Evolutionary conservation across 805 yeast species (phyloP), one percentile per base, ranked within the genome.

Genomic region (Pichia ethanolica): DNA sequence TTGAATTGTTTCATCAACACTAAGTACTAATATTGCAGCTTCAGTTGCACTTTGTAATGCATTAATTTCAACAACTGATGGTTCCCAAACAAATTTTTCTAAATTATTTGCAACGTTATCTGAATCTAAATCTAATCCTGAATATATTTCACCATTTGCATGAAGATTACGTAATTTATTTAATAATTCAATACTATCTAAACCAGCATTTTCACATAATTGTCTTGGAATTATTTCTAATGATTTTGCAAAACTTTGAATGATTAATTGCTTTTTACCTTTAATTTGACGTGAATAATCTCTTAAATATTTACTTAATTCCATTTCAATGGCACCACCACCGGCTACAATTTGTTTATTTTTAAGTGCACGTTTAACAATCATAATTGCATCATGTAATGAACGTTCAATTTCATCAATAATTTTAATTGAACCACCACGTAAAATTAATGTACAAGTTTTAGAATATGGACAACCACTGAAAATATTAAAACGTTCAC

Each of bases 291-390:
- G 83, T 27, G 97, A 82, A 62, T 83, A 79, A 59, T 89, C 96
- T 62, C 99, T 80, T 59, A 93, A 75, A 65, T 86, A 81, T 65
- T 81, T 88, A 37, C 97, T 89, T 39, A 93, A 63, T 65, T 93
- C 98, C 99, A 93, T 93, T 70, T 93, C 99, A 55, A 89, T 85
- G 35, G 99, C 99, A 55, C 99, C 99, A 56, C 99, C 99, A 54
- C 99, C 99, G 12, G 96, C 98, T 50, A 93, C 99, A 57, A 93
- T 82, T 32, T 79, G 72, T 62, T 82, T 85, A 65, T 90, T 90
- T 62, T 86, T 83, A 39, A 93, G 81, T 2, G 98, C 95, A 60
- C 99, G 79, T 71, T 90, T 91, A 42, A 91, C 98, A 66, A 93
- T 90, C 99, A 91, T 91, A 45, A 93, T 89, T 45, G 99, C 99